A percentile compares a stretch with the other conserved stretches of the same genome.
phyloP scores from a whole-genome alignment of 1,284 basidiomycete species.

The Thecaphora thlaspeos region DNA sequence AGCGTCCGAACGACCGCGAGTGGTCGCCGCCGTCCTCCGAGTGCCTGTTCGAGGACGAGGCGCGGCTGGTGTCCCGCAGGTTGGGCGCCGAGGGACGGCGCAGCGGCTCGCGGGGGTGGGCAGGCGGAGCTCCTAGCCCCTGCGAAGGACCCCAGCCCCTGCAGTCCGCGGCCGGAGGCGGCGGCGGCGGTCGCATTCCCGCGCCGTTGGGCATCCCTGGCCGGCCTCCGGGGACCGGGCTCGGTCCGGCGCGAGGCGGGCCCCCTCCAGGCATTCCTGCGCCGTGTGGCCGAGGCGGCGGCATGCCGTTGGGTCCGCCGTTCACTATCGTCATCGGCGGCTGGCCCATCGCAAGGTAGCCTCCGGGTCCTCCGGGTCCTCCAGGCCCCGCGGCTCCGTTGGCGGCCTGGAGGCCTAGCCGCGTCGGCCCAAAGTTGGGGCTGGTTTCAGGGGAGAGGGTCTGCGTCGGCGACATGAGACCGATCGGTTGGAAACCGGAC shows the following conservation, averaged over 20 bases:
- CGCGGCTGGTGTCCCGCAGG: conserved; percentile 29
- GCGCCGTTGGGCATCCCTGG: background rate
- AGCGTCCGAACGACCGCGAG: conserved; percentile 18
- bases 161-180: conserved; percentile 7
- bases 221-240: conserved; percentile 14
- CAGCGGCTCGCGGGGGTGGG: conserved; percentile 12
- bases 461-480: conserved; percentile 23
- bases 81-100: conserved; percentile 44
- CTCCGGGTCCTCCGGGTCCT: conserved; percentile 9
- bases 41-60: conserved; percentile 16
- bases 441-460: conserved; percentile 31
- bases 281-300: conserved; percentile 4
- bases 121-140: no score
- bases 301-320: conserved; percentile 21
- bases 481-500: conserved; percentile 1
- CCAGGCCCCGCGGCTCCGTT: conserved; percentile 13
- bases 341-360: conserved; percentile 10
- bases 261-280: no score
- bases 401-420: conserved; percentile 14
- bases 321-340: conserved; percentile 33
- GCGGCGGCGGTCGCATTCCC: conserved; percentile 14
- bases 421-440: conserved; percentile 21
- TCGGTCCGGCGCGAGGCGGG: conserved; percentile 17
- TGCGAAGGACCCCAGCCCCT: background rate
- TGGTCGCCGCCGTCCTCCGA: conserved; percentile 25